Percentiles rank a stretch among this genome's conserved stretches.
Conservation (phyloP, 2,329 filamentous ascomycete species). For the Hymenoscyphus linearis region DNA sequence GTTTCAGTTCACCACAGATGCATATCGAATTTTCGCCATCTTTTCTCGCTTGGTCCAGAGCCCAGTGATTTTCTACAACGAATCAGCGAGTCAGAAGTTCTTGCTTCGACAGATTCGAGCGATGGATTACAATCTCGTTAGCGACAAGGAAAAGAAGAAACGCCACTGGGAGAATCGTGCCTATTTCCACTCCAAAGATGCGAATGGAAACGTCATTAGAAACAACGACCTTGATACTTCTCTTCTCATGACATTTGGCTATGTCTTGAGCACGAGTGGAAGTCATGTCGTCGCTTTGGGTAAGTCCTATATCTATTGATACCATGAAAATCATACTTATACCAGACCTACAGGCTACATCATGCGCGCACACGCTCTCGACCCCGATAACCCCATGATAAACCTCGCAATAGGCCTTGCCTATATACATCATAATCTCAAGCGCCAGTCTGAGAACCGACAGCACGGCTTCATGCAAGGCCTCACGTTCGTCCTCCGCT, state of each 20-base stretch:
- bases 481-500: conserved; percentile 71
- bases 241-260: conserved; percentile 81
- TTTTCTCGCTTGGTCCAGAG: conserved; percentile 73
- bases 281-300: conserved; percentile 80
- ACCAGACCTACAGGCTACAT: conserved; percentile 65
- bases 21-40: conserved; percentile 76
- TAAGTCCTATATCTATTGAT: conserved; percentile 34
- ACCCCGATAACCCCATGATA: conserved; percentile 71
- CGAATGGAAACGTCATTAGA: conserved; percentile 29
- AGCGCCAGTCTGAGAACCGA: conserved; percentile 83
- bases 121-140: conserved; percentile 67
- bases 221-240: conserved; percentile 60
- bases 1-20: conserved; percentile 72
- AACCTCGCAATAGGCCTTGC: conserved; percentile 76
- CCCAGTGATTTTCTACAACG: conserved; percentile 69
- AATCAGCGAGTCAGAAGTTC: conserved; percentile 81
- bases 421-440: conserved; percentile 85
- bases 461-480: conserved; percentile 86
- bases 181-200: conserved; percentile 34
- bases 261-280: conserved; percentile 79
- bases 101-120: conserved; percentile 86
- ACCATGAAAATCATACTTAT: background rate
- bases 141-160: conserved; percentile 43
- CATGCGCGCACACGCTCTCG: conserved; percentile 67
- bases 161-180: conserved; percentile 39